A percentile compares a stretch with the other conserved stretches of the same genome.
These are phyloP conservation scores for Saccharum spontaneum DNA, from an alignment of 176 grass and related monocot species.

Conservation along the genomic window DNA sequence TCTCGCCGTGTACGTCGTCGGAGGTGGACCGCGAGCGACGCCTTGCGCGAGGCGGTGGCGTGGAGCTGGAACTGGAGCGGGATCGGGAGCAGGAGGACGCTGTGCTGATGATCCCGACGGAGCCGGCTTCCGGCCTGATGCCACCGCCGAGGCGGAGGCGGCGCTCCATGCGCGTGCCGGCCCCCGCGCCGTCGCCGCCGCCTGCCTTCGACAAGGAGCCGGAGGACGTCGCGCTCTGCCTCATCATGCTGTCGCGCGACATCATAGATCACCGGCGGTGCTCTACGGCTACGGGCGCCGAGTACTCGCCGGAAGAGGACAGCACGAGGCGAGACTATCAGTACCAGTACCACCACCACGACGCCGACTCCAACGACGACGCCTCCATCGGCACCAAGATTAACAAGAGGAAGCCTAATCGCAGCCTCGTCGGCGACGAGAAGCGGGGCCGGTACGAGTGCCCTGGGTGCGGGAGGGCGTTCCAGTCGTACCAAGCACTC, in stretches of 20 bases:
- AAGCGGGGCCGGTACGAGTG: slow-evolving; percentile 46
- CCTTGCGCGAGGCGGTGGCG: not conserved
- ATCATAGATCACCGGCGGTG: not conserved
- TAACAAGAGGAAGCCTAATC: not conserved
- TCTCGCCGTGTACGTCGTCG: not conserved
- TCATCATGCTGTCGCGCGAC: slow-evolving; percentile 65
- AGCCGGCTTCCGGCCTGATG: slow-evolving; percentile 8
- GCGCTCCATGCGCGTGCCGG: slow-evolving; percentile 40
- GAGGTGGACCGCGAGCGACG: slow-evolving; percentile 28
- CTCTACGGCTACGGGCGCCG: not conserved
- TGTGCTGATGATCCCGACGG: not conserved
- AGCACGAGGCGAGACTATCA: not conserved
- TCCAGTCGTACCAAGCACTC: slow-evolving; percentile 66
- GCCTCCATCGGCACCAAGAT: not conserved
- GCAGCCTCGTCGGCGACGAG: not conserved
- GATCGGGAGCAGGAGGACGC: not conserved
- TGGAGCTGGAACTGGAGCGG: not conserved
- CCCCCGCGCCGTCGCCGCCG: not conserved
- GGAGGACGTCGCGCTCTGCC: slow-evolving; percentile 58
- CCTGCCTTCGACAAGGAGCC: slow-evolving; percentile 31
- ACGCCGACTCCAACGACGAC: slow-evolving; percentile 16
- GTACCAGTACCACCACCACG: slow-evolving; percentile 25
- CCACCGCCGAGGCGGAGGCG: slow-evolving; percentile 32
- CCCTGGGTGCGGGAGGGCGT: slow-evolving; percentile 46
- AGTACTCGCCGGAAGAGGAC: not conserved